Conservation (phyloP, 2,329 filamentous ascomycete species). For the Sclerotinia trifoliorum region DNA sequence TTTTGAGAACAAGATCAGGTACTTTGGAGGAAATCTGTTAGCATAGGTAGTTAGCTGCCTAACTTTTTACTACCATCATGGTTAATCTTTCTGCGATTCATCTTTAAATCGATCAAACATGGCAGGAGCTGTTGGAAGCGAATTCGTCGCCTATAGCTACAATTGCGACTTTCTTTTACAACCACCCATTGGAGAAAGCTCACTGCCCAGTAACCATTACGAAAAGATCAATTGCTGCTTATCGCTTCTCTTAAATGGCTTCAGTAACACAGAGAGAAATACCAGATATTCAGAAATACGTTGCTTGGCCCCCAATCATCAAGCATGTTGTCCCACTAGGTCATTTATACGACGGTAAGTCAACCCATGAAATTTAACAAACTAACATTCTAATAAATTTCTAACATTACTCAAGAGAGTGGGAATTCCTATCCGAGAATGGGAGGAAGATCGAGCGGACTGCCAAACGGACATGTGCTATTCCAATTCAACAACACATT, state of each 20-base stretch:
- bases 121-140: slow-evolving; percentile 11
- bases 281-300: slow-evolving; percentile 6
- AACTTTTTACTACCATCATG: neutral
- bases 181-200: neutral
- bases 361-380: neutral
- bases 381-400: too few species aligned
- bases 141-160: neutral
- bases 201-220: neutral
- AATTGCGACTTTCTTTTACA: neutral
- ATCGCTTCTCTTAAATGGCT: neutral
- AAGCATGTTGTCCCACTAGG: slow-evolving; percentile 24
- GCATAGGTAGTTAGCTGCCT: neutral
- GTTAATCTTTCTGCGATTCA: slow-evolving; percentile 1
- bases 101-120: neutral
- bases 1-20: neutral
- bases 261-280: neutral
- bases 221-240: neutral
- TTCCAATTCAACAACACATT: slow-evolving; percentile 34
- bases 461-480: slow-evolving; percentile 25
- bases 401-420: slow-evolving; percentile 23
- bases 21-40: too few species aligned
- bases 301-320: slow-evolving; percentile 20
- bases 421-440: slow-evolving; percentile 28
- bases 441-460: slow-evolving; percentile 27
- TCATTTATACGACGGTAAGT: slow-evolving; percentile 27